Percentiles rank a stretch among this genome's conserved stretches.
Conservation (phyloP, 768 basidiomycete species). For the Lactifluus rugatus region DNA sequence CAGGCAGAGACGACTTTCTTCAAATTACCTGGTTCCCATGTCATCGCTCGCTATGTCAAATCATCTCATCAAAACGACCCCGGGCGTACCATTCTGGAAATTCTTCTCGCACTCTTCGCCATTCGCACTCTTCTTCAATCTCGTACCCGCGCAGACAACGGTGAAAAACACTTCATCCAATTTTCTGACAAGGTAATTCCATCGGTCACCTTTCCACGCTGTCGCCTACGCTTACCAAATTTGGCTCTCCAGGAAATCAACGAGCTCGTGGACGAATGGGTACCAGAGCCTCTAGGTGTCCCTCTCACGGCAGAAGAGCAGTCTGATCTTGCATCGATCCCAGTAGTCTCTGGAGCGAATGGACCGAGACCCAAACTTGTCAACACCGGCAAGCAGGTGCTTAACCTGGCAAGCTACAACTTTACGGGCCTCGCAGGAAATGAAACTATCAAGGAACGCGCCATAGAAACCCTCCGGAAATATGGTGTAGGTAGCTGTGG, state of each 20-base stretch:
- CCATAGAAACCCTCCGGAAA: slow-evolving; percentile 72
- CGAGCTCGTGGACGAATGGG: slow-evolving; percentile 94
- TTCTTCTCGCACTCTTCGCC: slow-evolving; percentile 81
- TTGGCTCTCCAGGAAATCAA: slow-evolving; percentile 71
- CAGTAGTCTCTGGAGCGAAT: slow-evolving; percentile 68
- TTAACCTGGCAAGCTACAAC: slow-evolving; percentile 86
- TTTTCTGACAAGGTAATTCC: slow-evolving; percentile 75
- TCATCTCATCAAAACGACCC: slow-evolving; percentile 97
- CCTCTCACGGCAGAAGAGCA: slow-evolving; percentile 51
- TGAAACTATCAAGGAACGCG: slow-evolving; percentile 76
- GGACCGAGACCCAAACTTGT: slow-evolving; percentile 76
- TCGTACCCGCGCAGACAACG: slow-evolving; percentile 76
- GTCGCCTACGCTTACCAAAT: background rate
- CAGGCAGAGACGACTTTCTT: slow-evolving; percentile 59
- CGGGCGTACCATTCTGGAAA: slow-evolving; percentile 79
- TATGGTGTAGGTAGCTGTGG: slow-evolving; percentile 95
- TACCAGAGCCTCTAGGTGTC: slow-evolving; percentile 70
- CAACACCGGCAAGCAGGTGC: slow-evolving; percentile 59
- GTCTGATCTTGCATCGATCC: slow-evolving; percentile 62
- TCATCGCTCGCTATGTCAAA: slow-evolving; percentile 83
- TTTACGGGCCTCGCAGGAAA: slow-evolving; percentile 86
- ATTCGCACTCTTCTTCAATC: slow-evolving; percentile 85
- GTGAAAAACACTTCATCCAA: slow-evolving; percentile 81
- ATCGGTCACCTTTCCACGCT: background rate
- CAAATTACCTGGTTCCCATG: slow-evolving; percentile 70